phyloP scores from a whole-genome alignment of 2,329 filamentous ascomycete species.

The Fusarium avenaceum region DNA sequence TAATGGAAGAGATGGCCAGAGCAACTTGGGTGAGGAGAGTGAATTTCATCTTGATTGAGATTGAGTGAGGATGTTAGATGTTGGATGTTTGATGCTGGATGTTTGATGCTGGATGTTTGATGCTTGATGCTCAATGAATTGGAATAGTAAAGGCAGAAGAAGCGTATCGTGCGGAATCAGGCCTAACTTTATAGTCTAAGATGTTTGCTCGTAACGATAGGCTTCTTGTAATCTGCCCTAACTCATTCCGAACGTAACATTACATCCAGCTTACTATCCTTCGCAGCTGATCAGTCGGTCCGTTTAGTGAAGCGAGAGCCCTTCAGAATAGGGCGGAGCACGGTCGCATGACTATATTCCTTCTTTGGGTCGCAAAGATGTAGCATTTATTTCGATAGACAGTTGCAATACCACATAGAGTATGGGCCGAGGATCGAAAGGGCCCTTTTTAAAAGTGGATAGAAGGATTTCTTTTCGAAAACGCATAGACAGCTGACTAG shows the following conservation, averaged over 20 bases:
- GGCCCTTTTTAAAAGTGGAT: no score
- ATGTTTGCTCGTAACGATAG: accelerated
- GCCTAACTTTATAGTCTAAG: background rate
- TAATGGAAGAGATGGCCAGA: conserved; percentile 2
- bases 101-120: background rate
- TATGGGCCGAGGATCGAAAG: background rate
- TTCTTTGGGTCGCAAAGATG: background rate
- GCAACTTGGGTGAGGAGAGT: conserved; percentile 1
- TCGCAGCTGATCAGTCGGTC: background rate
- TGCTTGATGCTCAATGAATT: background rate
- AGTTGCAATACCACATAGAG: background rate
- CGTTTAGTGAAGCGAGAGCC: background rate
- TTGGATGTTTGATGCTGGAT: no score
- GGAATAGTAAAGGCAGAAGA: background rate
- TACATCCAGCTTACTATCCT: background rate
- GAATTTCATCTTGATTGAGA: conserved; percentile 3
- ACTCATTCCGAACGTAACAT: background rate
- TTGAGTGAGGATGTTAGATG: background rate
- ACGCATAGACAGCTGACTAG: no score
- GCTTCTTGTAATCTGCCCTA: background rate
- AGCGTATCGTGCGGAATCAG: accelerated
- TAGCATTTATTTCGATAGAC: background rate
- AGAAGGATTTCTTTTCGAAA: no score
- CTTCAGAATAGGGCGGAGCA: background rate
- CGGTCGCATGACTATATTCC: background rate